Conservation (phyloP, 2,329 filamentous ascomycete species). For the Tolypocladium ovalisporum region DNA sequence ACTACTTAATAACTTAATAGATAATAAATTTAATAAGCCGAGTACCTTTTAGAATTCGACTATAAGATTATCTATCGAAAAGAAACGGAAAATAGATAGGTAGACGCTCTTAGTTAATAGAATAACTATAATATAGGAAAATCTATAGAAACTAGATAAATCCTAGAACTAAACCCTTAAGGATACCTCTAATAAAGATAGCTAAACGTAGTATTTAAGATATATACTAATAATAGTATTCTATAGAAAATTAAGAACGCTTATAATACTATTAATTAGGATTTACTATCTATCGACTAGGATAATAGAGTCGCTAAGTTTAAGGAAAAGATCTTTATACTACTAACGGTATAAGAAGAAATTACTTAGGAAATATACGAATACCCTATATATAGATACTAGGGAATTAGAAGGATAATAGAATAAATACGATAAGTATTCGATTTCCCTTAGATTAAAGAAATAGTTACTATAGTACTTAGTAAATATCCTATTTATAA, state of each 20-base stretch:
- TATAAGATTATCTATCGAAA: conserved; percentile 11
- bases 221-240: not conserved
- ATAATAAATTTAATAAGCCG: not conserved
- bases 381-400: too few species aligned
- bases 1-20: conserved; percentile 7
- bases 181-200: not conserved
- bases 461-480: too few species aligned
- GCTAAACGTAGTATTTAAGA: not conserved
- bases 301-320: not conserved
- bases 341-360: too few species aligned
- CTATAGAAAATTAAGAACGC: not conserved
- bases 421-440: too few species aligned
- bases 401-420: too few species aligned
- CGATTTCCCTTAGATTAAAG: too few species aligned
- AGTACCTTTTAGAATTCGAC: conserved; percentile 1
- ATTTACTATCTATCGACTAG: too few species aligned
- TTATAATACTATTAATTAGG: not conserved
- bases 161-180: not conserved
- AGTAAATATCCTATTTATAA: too few species aligned
- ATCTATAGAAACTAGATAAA: not conserved
- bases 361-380: too few species aligned
- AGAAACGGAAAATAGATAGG: not conserved
- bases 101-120: not conserved
- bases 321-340: not conserved
- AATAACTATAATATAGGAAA: not conserved